Evolutionary conservation across 2,329 filamentous ascomycete genomes (phyloP).

Genomic region (Fusarium sp.): DNA sequence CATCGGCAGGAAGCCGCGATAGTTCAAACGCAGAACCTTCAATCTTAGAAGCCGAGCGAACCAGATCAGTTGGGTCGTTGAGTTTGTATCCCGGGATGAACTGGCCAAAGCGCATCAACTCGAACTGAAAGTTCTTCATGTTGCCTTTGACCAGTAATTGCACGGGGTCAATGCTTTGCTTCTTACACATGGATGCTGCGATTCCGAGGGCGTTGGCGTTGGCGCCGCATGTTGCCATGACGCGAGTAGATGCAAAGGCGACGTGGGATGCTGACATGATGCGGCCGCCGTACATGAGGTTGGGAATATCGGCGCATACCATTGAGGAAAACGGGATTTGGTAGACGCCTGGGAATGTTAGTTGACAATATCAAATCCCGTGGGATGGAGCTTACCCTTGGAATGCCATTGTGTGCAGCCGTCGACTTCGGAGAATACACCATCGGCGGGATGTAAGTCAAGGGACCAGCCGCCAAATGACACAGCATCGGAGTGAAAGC

Average conservation of each 20-base stretch:
- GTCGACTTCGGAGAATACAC: slow-evolving; percentile 23
- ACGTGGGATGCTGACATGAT: slow-evolving; percentile 28
- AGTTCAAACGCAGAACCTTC: slow-evolving; percentile 2
- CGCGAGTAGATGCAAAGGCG: slow-evolving; percentile 21
- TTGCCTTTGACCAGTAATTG: slow-evolving; percentile 4
- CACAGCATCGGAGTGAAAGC: slow-evolving; percentile 13
- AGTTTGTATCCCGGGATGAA: slow-evolving; percentile 26
- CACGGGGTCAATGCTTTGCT: neutral
- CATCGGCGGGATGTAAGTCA: slow-evolving; percentile 19
- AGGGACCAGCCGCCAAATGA: slow-evolving; percentile 29
- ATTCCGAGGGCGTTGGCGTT: slow-evolving; percentile 24
- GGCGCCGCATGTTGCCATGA: slow-evolving; percentile 26
- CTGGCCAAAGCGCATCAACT: slow-evolving; percentile 25
- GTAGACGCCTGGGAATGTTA: slow-evolving; percentile 1
- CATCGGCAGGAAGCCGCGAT: neutral
- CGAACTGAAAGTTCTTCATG: slow-evolving; percentile 14
- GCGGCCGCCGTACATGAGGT: slow-evolving; percentile 27
- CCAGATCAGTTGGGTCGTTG: slow-evolving; percentile 11
- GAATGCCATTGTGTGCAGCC: slow-evolving; percentile 32
- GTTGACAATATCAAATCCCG: rapidly evolving
- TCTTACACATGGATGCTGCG: slow-evolving; percentile 15
- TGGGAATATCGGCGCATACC: slow-evolving; percentile 17
- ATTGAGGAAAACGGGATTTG: slow-evolving; percentile 23
- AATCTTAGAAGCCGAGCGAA: slow-evolving; percentile 5
- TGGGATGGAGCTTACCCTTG: neutral